A percentile compares a stretch with the other conserved stretches of the same genome.
phyloP scores from a whole-genome alignment of 2,329 filamentous ascomycete genomes.

The Dryadomyces quercivorus region DNA sequence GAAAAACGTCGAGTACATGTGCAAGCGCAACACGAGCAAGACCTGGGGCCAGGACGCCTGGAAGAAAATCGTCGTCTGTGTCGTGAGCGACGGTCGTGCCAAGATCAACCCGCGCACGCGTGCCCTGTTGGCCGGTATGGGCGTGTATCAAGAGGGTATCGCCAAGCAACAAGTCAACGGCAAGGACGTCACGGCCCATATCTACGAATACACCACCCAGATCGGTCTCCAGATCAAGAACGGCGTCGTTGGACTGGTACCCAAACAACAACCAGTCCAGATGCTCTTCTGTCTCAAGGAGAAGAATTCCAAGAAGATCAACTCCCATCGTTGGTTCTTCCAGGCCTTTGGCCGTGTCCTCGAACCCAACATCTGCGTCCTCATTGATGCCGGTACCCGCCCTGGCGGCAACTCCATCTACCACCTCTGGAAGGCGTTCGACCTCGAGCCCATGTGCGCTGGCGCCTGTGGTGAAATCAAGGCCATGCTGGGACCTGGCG shows the following conservation, averaged over 20 bases:
- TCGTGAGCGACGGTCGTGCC: constrained; percentile 91
- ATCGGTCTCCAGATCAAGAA: constrained; percentile 84
- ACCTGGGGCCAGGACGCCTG: constrained; percentile 98
- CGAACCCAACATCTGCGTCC: constrained; percentile 91
- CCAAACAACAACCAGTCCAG: constrained; percentile 82
- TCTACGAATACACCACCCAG: constrained; percentile 90
- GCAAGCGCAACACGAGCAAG: constrained; percentile 81
- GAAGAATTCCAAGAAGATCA: constrained; percentile 99
- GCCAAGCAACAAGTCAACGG: constrained; percentile 96
- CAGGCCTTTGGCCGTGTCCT: constrained; percentile 86
- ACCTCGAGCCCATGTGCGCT: constrained; percentile 93
- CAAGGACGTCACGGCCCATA: constrained; percentile 92
- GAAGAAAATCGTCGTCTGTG: constrained; percentile 99
- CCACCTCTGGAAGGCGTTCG: constrained; percentile 96
- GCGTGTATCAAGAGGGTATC: constrained; percentile 96
- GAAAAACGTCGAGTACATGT: constrained; percentile 99
- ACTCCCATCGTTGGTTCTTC: constrained; percentile 99
- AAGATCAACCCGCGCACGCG: constrained; percentile 93
- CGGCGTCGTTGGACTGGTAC: constrained; percentile 71
- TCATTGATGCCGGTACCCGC: constrained; percentile 91
- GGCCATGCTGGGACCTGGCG: constrained; percentile 77
- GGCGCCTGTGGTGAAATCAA: constrained; percentile 99
- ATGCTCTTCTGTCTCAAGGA: constrained; percentile 98
- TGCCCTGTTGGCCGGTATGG: constrained; percentile 81
- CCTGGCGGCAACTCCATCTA: constrained; percentile 93